Evolutionary conservation across 73 alveolate genomes (phyloP).

Genomic region (Symbiodinium natans): DNA sequence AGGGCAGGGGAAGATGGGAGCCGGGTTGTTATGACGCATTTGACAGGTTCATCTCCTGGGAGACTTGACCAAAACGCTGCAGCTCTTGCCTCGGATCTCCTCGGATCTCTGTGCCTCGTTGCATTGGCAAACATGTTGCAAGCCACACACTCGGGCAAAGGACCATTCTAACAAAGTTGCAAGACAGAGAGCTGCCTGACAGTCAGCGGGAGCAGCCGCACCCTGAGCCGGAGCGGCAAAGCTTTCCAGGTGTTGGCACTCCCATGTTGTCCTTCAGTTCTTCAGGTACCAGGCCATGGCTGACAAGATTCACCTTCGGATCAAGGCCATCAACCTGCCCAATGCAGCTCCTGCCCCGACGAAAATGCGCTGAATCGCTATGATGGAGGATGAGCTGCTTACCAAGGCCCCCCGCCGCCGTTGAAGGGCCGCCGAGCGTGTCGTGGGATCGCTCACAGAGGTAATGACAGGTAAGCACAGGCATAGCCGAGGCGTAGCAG

Average conservation of each 20-base stretch:
- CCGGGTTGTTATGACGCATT: no score
- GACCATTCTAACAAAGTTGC: conserved; percentile 72
- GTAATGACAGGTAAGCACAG: no score
- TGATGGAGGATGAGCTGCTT: not conserved
- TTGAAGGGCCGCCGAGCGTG: not conserved
- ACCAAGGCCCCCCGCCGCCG: conserved; percentile 35
- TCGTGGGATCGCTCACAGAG: not conserved
- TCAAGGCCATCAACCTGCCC: conserved; percentile 85
- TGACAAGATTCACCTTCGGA: conserved; percentile 69
- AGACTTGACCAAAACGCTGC: conserved; percentile 74
- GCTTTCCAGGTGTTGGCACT: not conserved
- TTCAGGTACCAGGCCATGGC: conserved; percentile 87
- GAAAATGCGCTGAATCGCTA: not conserved
- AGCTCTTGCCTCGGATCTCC: not conserved
- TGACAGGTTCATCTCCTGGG: conserved; percentile 81
- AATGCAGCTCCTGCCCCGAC: conserved; percentile 19
- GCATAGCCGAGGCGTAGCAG: no score
- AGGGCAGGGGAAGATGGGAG: no score
- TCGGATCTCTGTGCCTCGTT: not conserved
- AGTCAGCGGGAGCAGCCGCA: conserved; percentile 68
- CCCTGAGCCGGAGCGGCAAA: not conserved
- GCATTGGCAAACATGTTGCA: not conserved
- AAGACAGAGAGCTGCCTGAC: conserved; percentile 67
- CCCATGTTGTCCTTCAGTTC: not conserved
- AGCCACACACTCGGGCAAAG: not conserved